Evolutionary conservation across 345 rosid species (phyloP), one percentile per base, ranked within the genome.

Genomic region (Crucihimalaya himalaica): DNA sequence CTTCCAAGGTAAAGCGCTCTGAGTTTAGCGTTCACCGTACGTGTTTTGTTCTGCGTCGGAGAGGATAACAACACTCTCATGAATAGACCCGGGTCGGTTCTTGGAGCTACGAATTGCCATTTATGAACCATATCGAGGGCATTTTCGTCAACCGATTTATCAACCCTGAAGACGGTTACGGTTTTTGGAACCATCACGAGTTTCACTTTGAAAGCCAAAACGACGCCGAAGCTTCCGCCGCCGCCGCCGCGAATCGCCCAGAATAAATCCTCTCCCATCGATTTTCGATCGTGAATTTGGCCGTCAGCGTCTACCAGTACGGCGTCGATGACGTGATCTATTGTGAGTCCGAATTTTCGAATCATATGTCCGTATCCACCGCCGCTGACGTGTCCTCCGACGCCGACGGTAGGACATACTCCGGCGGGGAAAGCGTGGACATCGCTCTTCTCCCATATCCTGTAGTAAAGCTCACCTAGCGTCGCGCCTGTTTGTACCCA

Each of bases 241-340:
- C 88, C 86, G 2, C 86, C 86, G 23, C 89, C 86, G 0, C 72
- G 61, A 18, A 85, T 63, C 15, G 89, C 86, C 86, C 86, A 85
- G 40, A 85, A 85, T 5, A 85, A 58, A 78, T 85, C 89, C 47
- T 83, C 84, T 18, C 85, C 88, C 88, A 85, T 85, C 13, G 78
- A n/a, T 13, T 75, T 75, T 35, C 86, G 74, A 55, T 81, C 78
- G 2, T 72, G 80, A 12, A 85, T 55, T 35, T 63, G 11, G 0
- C 88, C 84, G 0, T 52, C 46, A 6, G 42, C 83, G 40, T 81
- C 84, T 7, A 83, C 83, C 8, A 83, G 50, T 12, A 51, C 67
- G 1, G 88, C 88, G 21, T 85, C 88, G 1, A 83, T 21, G 10
- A 81, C 50, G 63, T 85, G 77, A 62, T 81, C 88, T 20, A 79